These are phyloP conservation scores for Vitis rupestris DNA, from an alignment of 164 flowering plant genomes.

Conservation along the genomic window DNA sequence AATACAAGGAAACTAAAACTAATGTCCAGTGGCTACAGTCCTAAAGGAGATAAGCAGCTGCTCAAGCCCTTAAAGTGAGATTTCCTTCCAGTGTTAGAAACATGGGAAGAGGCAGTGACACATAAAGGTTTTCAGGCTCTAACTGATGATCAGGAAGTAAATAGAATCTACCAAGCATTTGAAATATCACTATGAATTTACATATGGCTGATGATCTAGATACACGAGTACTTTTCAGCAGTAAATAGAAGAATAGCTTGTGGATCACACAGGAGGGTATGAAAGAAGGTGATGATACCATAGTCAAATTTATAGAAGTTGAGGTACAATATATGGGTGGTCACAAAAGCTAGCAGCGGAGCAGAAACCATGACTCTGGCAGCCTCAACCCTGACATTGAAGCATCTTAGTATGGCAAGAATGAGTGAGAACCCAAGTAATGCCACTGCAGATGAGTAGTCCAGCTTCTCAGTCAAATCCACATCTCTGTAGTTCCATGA, in stretches of 20 bases:
- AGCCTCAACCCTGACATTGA: slow-evolving; percentile 74
- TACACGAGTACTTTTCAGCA: background rate
- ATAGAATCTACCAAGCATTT: no score
- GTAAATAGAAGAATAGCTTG: no score
- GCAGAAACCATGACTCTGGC: slow-evolving; percentile 88
- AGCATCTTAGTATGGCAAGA: slow-evolving; percentile 56
- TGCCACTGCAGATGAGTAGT: slow-evolving; percentile 82
- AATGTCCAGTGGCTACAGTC: no score
- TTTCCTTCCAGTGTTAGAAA: no score
- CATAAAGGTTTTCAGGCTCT: no score
- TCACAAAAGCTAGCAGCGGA: slow-evolving; percentile 76
- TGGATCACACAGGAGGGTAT: background rate
- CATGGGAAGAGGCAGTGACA: no score
- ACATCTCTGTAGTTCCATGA: slow-evolving; percentile 59
- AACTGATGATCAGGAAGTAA: no score
- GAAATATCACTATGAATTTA: no score
- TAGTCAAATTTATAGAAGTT: slow-evolving; percentile 74
- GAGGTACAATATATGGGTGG: slow-evolving; percentile 82
- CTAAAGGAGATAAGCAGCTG: no score
- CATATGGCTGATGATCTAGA: no score
- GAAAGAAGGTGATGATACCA: slow-evolving; percentile 35
- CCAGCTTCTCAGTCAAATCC: slow-evolving; percentile 71
- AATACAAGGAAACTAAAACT: background rate
- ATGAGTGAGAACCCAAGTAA: slow-evolving; percentile 70
- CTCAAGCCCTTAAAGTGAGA: no score